Percentiles rank a stretch among this genome's conserved stretches.
Evolutionary conservation across 2,329 filamentous ascomycete species (phyloP).

Genomic region (Fusarium sp.): DNA sequence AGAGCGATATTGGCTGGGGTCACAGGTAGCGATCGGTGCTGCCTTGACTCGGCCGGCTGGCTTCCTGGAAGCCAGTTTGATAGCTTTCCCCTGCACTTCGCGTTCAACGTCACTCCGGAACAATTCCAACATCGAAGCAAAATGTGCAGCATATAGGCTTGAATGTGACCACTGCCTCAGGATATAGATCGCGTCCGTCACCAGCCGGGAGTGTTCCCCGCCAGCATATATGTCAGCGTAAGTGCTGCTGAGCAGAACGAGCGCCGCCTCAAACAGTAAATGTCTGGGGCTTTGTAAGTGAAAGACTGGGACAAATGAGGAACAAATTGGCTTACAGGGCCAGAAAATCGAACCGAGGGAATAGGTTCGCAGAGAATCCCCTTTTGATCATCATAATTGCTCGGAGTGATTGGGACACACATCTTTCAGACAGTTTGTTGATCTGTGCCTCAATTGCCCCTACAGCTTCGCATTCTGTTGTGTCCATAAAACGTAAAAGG

Average conservation of each 20-base stretch:
- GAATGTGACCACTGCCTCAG: constrained; percentile 64
- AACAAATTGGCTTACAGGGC: constrained; percentile 64
- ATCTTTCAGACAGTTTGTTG: constrained; percentile 64
- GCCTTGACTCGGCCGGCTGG: neutral
- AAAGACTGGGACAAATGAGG: neutral
- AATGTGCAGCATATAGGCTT: constrained; percentile 65
- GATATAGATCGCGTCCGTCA: constrained; percentile 63
- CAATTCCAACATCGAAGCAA: constrained; percentile 65
- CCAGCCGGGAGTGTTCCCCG: constrained; percentile 57
- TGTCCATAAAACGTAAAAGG: constrained; percentile 67
- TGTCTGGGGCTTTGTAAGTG: constrained; percentile 59
- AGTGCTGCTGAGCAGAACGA: constrained; percentile 71
- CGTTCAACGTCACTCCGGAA: constrained; percentile 55
- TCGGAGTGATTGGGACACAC: constrained; percentile 49
- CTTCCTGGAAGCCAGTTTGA: neutral
- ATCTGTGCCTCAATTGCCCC: constrained; percentile 50
- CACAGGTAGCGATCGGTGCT: constrained; percentile 2
- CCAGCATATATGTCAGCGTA: constrained; percentile 67
- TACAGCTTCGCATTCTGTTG: constrained; percentile 36
- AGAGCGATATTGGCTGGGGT: constrained; percentile 11
- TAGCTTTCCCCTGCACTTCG: neutral
- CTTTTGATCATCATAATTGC: constrained; percentile 64
- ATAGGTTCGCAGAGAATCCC: constrained; percentile 61
- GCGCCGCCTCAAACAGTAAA: constrained; percentile 69
- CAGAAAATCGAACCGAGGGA: constrained; percentile 69